Evolutionary conservation across 805 yeast species (phyloP), one percentile per base, ranked within the genome.

Genomic region (Grigorovia yakushimaensis): DNA sequence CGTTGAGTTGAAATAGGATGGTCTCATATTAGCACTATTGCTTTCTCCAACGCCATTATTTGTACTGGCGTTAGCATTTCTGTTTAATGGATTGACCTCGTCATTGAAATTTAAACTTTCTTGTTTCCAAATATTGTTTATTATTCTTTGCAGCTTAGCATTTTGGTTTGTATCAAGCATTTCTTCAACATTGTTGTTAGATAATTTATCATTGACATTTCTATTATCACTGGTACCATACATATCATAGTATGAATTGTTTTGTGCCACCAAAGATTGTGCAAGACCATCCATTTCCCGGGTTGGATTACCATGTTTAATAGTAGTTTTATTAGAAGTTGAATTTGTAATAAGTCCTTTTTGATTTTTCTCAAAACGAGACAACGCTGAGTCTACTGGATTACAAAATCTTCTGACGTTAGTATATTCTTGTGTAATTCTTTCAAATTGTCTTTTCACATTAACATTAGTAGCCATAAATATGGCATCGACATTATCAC

Each of bases 391-490:
- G 5, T 76, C 74, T 2, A 84, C 66, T 1, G 96, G 95, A 53
- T 86, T 86, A 38, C 69, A 67, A 62, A 81, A 77, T 50, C 93
- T 71, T 57, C 88, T 68, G 0, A 84, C 81, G 53, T 77, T 82
- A 40, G 80, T 68, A 53, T 80, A 84, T 57, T 86, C 95, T 51
- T 89, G 72, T 13, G 88, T 78, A 30, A 84, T 73, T 51, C 86
- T 72, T 61, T 87, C 95, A 58, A 79, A 84, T 58, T 84, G 93
- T n/a, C 87, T 74, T 53, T 86, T 73, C 7, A 78, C 73, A 51
- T 77, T 82, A 19, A 81, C 68, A 44, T 66, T 75, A 6, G 79
- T 73, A 40, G 74, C 74, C 58, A 67, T 66, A 35, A 71, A 59
- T 6, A 61, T 53, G 1, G 62, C 47, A 39, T 55, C 62, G 8